Evolutionary conservation across 1,284 basidiomycete genomes (phyloP), one percentile per base, ranked within the genome.

Genomic region (Moesziomyces antarcticus): DNA sequence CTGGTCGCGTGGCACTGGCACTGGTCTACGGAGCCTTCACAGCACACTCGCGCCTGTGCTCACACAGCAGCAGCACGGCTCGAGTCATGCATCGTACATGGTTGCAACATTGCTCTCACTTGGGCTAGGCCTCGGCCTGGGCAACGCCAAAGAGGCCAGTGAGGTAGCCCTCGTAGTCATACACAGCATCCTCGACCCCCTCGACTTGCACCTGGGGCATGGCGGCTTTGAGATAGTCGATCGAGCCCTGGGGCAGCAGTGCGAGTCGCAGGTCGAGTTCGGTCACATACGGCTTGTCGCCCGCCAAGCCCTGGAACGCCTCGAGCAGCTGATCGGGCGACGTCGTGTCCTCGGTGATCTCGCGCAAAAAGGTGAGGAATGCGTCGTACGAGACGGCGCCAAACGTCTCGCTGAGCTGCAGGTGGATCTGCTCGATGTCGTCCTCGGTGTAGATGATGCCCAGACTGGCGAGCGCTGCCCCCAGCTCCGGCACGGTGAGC

Each of bases 301-400:
- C 89, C 2, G 94, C 93, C 46, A 97, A 91, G 9, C 93, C 93
- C 48, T 93, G 90, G 89, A 99, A 99, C 2, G 95, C 91, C 74
- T 95, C 93, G 21, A 93, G 89, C 65, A 99, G 88, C 82, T 98
- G 96, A 57, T 95, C 93, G 0, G 92, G 89, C 1, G 93, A 92
- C 1, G 93, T 95, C 57, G 96, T 93, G 82, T 98, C 97, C 86
- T 98, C 93, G 30, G 91, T 96, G 73, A 97, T 96, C 50, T 95
- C 93, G 30, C 80, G 77, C 84, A 99, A 85, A 69, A 97, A 91
- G 70, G 94, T 93, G 76, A 97, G 92, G 85, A 97, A 98, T 1
- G 94, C 93, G 83, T 97, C 93, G 82, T 93, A 98, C 0, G 91
- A 93, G 40, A 98, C 90, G 30, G 91, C 91, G 27, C 94, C 94